Base-by-base conservation (phyloP, 2,329 filamentous ascomycete genomes). In the Colletotrichum gigasporum region DNA sequence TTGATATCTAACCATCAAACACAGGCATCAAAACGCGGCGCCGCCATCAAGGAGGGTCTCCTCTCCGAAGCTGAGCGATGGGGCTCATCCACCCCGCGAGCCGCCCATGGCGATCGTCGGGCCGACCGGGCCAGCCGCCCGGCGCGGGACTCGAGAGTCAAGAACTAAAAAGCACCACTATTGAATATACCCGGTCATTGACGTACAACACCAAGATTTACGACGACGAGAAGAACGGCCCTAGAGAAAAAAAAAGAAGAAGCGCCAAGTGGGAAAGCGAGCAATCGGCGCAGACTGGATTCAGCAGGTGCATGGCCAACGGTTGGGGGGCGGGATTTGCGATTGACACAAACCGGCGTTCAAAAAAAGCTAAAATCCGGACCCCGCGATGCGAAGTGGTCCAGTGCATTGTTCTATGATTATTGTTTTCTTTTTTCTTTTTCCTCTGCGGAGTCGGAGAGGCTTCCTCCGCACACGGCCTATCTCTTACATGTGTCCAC, bases 11-110 rank as follows among this genome's bases (percentile, higher is more conserved):
- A 37, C 32, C 30, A 9, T 20, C 26, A n/a, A n/a, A n/a, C n/a
- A 10, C 37, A 65, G 63, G 63, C 59, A 57, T 65, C 63, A 53
- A 62, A 65, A 65, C 52, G 58, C 39, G 63, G 63, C 20, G 57
- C 63, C 5, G 60, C 63, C 18, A 65, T 65, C n/a, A 65, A 65
- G 28, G 63, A 65, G 22, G 63, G 59, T 20, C 59, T 65, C 10
- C 63, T 65, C 35, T 65, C 63, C 12, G 59, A 65, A 41, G 59
- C 57, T 30, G 57, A 65, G 58, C 42, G 63, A 26, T 65, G 57
- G 63, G 63, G 63, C 10, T 64, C 61, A 5, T 41, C 61, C 5
- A 54, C 48, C n/a, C 61, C 61, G 20, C 56, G 61, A 28, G 16
- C 56, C 47, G 50, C 56, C 28, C 61, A 61, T 35, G 61, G 56